Percentiles rank a stretch among this genome's conserved stretches.
Evolutionary conservation across 257 asterid species (phyloP).

Genomic region (Nicotiana benthamiana): DNA sequence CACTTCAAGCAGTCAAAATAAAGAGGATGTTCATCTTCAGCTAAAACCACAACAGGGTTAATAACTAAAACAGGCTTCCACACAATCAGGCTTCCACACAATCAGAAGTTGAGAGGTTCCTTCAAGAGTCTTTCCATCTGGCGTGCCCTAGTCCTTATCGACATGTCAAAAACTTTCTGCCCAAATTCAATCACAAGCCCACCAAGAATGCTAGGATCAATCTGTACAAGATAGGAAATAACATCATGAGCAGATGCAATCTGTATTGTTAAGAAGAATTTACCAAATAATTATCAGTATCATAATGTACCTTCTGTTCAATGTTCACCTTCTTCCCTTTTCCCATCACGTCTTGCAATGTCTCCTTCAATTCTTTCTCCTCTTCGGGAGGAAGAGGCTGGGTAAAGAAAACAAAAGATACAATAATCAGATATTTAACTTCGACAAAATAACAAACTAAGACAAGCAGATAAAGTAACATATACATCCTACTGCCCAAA

Average conservation of each 20-base stretch:
- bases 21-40: neutral
- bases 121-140: conserved; percentile 98
- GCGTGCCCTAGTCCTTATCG: conserved; percentile 82
- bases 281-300: neutral
- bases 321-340: conserved; percentile 59
- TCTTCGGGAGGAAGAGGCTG: conserved; percentile 78
- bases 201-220: conserved; percentile 91
- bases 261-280: neutral
- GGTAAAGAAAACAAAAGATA: conserved; percentile 4
- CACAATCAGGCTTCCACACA: conserved; percentile 9
- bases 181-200: conserved; percentile 77
- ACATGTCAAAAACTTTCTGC: conserved; percentile 86
- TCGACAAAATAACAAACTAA: neutral
- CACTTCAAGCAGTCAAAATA: neutral
- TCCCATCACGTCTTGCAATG: conserved; percentile 76
- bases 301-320: conserved; percentile 62
- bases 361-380: conserved; percentile 81
- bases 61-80: neutral
- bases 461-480: neutral
- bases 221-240: conserved; percentile 28
- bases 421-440: neutral
- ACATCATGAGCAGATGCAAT: neutral
- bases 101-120: conserved; percentile 51
- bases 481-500: neutral
- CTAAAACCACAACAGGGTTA: neutral